Evolutionary conservation across 192 early-diverging fungal genomes (phyloP).

Genomic region (Mortierella antarctica): DNA sequence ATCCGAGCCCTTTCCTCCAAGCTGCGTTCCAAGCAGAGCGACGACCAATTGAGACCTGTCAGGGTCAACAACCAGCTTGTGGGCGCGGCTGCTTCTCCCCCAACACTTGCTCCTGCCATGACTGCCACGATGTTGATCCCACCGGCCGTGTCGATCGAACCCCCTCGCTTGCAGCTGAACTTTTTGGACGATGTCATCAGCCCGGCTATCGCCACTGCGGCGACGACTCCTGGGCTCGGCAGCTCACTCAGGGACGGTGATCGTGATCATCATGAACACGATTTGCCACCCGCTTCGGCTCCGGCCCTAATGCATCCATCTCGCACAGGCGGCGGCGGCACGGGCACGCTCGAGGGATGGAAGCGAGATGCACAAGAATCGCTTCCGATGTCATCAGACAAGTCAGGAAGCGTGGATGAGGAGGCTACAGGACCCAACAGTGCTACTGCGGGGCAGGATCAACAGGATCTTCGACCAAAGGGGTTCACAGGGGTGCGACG

Average conservation of each 20-base stretch:
- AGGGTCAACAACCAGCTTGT: constrained; percentile 17
- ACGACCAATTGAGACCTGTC: constrained; percentile 23
- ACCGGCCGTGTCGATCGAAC: constrained; percentile 31
- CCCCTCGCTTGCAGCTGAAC: constrained; percentile 37
- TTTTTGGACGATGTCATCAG: constrained; percentile 20
- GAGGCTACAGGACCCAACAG: neutral
- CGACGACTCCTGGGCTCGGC: too few relatives aligned
- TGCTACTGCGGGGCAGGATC: neutral
- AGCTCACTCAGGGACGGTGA: too few relatives aligned
- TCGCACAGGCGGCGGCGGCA: neutral
- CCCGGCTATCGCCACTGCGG: neutral
- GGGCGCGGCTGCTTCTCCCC: neutral
- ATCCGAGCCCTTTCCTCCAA: constrained; percentile 39
- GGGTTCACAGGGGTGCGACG: constrained; percentile 27
- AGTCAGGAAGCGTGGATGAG: neutral
- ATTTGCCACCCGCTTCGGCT: constrained; percentile 16
- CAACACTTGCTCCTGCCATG: neutral
- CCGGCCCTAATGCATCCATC: constrained; percentile 19
- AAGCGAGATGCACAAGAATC: constrained; percentile 12
- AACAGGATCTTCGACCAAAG: constrained; percentile 10
- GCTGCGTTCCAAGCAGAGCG: constrained; percentile 42
- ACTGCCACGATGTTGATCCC: neutral
- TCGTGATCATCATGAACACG: neutral
- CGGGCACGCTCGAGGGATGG: constrained; percentile 17
- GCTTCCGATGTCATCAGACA: constrained; percentile 10